phyloP scores from a whole-genome alignment of 2,329 filamentous ascomycete species.

The Fusarium nodosum region DNA sequence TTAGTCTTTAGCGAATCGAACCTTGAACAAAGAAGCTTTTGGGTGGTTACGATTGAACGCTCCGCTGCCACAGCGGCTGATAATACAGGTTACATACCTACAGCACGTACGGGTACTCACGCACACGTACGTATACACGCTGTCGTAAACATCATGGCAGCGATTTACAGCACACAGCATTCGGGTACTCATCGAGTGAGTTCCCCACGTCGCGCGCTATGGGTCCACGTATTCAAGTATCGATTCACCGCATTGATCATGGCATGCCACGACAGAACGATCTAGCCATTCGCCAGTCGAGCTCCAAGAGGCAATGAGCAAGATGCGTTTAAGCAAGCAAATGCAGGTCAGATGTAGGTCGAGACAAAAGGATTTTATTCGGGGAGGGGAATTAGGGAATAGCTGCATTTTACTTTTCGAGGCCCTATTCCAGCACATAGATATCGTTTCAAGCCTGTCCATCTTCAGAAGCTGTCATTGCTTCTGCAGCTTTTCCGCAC shows the following conservation, averaged over 20 bases:
- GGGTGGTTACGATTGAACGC: slow-evolving; percentile 11
- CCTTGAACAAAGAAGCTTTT: slow-evolving; percentile 21
- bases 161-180: slow-evolving; percentile 21
- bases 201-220: slow-evolving; percentile 13
- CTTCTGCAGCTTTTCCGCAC: slow-evolving; percentile 1
- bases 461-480: slow-evolving; percentile 3
- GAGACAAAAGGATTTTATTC: background rate
- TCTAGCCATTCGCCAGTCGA: slow-evolving; percentile 18
- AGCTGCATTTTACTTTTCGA: slow-evolving; percentile 8
- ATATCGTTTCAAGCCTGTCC: slow-evolving; percentile 2
- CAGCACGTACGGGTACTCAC: background rate
- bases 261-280: slow-evolving; percentile 30
- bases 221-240: slow-evolving; percentile 38
- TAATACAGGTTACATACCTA: background rate
- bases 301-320: background rate
- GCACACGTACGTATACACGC: slow-evolving; percentile 1
- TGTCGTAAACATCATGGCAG: slow-evolving; percentile 4
- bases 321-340: slow-evolving; percentile 4
- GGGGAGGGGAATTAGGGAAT: slow-evolving; percentile 5
- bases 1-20: slow-evolving; percentile 30
- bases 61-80: slow-evolving; percentile 19
- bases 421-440: slow-evolving; percentile 1
- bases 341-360: slow-evolving; percentile 9
- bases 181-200: slow-evolving; percentile 15
- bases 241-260: slow-evolving; percentile 35